Percentiles rank a stretch among this genome's conserved stretches.
phyloP scores from a whole-genome alignment of 257 asterid species.

The Solanum microdontum region DNA sequence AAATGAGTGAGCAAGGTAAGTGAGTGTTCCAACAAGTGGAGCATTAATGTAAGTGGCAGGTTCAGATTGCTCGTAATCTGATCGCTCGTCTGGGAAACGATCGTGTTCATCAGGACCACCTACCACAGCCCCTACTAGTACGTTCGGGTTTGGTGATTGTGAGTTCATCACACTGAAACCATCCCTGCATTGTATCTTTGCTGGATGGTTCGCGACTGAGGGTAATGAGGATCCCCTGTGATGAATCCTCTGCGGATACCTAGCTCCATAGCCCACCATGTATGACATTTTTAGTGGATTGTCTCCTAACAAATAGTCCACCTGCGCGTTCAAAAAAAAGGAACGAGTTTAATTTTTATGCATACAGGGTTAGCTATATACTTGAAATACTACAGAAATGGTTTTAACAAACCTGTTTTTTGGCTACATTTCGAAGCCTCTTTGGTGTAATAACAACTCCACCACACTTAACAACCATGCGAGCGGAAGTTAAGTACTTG shows the following conservation, averaged over 20 bases:
- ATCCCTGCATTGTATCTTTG: conserved; percentile 59
- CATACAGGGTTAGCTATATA: background rate
- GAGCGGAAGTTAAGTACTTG: conserved; percentile 74
- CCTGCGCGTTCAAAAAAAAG: conserved; percentile 19
- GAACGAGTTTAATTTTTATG: background rate
- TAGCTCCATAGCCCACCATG: conserved; percentile 91
- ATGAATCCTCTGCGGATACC: conserved; percentile 78
- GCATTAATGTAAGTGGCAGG: conserved; percentile 97
- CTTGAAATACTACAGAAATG: background rate
- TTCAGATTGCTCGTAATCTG: conserved; percentile 90
- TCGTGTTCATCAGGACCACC: conserved; percentile 92
- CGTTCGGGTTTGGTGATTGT: conserved; percentile 65
- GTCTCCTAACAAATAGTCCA: conserved; percentile 84
- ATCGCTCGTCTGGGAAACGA: conserved; percentile 69
- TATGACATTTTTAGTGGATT: conserved; percentile 82
- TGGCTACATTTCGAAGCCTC: conserved; percentile 67
- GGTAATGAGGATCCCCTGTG: conserved; percentile 97
- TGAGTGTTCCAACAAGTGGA: conserved; percentile 77
- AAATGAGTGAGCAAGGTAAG: conserved; percentile 86
- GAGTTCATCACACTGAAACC: conserved; percentile 62
- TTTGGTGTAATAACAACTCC: conserved; percentile 56
- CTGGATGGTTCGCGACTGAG: conserved; percentile 43
- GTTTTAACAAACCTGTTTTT: conserved; percentile 40
- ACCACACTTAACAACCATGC: conserved; percentile 60
- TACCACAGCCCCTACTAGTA: conserved; percentile 64